Conservation (phyloP, 768 basidiomycete genomes). For the Boletus barrowsii region DNA sequence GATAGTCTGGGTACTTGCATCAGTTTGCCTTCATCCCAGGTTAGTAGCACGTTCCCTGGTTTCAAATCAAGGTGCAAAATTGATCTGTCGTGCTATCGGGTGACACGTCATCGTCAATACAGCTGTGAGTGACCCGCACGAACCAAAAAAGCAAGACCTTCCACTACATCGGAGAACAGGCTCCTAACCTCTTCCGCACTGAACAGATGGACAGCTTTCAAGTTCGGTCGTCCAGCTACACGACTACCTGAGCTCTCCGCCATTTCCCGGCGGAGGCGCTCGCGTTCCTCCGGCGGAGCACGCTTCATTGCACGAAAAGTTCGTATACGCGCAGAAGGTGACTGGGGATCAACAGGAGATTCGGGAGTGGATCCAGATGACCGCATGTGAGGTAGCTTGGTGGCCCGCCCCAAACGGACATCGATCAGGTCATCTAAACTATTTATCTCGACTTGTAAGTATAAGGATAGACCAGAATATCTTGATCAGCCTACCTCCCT, state of each 20-base stretch:
- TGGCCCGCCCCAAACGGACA: conserved; percentile 63
- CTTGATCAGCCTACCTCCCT: conserved; percentile 46
- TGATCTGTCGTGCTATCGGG: conserved; percentile 65
- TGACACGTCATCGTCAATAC: conserved; percentile 3
- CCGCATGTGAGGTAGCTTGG: conserved; percentile 42
- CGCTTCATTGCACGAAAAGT: conserved; percentile 71
- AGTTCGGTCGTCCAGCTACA: conserved; percentile 32
- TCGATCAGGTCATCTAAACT: conserved; percentile 87
- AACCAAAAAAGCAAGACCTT: conserved; percentile 86
- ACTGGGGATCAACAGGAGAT: conserved; percentile 40
- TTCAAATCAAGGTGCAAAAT: conserved; percentile 94
- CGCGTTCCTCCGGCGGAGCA: conserved; percentile 61
- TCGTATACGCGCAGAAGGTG: conserved; percentile 69
- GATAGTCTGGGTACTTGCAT: conserved; percentile 48
- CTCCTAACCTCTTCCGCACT: conserved; percentile 81
- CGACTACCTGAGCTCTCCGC: conserved; percentile 28
- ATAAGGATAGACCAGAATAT: background rate
- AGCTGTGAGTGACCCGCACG: conserved; percentile 19
- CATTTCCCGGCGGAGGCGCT: conserved; percentile 55
- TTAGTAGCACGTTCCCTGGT: conserved; percentile 89
- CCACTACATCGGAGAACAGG: conserved; percentile 79
- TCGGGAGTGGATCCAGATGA: conserved; percentile 19
- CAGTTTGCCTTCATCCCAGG: conserved; percentile 83
- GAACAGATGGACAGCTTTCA: conserved; percentile 80
- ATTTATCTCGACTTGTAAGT: background rate